Evolutionary conservation across 164 flowering plant species (phyloP).

Genomic region (Magnolia officinalis): DNA sequence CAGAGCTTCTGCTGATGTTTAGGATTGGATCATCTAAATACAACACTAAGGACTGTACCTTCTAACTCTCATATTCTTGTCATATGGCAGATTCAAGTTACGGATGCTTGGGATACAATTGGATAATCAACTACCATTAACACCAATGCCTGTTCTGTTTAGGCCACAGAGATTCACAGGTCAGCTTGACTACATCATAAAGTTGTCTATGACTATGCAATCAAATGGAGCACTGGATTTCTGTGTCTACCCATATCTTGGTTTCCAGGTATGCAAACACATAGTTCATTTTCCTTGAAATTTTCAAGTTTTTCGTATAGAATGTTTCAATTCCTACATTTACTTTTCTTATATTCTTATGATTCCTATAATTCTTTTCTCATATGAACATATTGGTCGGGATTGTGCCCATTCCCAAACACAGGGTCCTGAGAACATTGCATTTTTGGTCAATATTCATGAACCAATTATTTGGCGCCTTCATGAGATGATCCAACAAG

Average conservation of each 20-base stretch:
- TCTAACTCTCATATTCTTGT: conserved; percentile 2
- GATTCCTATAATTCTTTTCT: neutral
- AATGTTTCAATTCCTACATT: neutral
- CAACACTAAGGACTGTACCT: neutral
- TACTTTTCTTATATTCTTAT: neutral
- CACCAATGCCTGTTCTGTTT: conserved; percentile 95
- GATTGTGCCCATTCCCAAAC: neutral
- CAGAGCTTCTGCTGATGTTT: neutral
- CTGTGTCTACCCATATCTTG: conserved; percentile 81
- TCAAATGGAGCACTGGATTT: conserved; percentile 78
- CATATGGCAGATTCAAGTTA: conserved; percentile 66
- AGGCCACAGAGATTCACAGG: conserved; percentile 78
- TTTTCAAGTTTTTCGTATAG: neutral
- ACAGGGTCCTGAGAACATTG: conserved; percentile 82
- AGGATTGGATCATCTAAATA: neutral
- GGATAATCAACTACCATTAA: conserved; percentile 91
- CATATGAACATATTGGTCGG: neutral
- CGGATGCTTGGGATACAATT: conserved; percentile 81
- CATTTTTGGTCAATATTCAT: conserved; percentile 82
- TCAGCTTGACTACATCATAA: conserved; percentile 69
- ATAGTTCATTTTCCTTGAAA: neutral
- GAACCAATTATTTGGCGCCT: conserved; percentile 99
- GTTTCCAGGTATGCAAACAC: conserved; percentile 54
- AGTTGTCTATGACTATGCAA: conserved; percentile 73
- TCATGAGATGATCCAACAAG: conserved; percentile 93